A percentile compares a stretch with the other conserved stretches of the same genome.
These are phyloP conservation scores for Eucalyptus melliodora DNA, from an alignment of 345 rosid species.

Conservation along the genomic window DNA sequence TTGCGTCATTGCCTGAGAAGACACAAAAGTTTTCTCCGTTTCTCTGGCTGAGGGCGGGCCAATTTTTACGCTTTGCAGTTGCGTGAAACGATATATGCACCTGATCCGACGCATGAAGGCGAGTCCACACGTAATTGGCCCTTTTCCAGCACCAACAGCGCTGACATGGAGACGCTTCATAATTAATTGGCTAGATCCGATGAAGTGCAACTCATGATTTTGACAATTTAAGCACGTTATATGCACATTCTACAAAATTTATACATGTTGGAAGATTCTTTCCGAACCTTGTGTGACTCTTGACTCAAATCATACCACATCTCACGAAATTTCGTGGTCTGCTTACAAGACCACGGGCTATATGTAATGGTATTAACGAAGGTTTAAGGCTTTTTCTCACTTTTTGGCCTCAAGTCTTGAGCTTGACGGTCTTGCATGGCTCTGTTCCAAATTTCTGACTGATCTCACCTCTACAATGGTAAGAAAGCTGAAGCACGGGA, in stretches of 20 bases:
- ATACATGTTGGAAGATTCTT: not conserved
- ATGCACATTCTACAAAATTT: not conserved
- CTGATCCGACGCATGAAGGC: not conserved
- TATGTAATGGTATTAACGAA: not conserved
- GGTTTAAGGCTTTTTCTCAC: not conserved
- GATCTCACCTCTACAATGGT: not conserved
- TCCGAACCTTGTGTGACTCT: not conserved
- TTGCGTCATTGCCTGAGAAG: not conserved
- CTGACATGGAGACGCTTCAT: not conserved
- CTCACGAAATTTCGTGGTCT: not conserved
- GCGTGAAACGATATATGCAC: not conserved
- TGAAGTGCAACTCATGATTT: not conserved
- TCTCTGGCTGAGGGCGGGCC: not conserved
- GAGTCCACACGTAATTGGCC: not conserved
- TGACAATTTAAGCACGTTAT: not conserved
- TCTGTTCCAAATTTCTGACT: not conserved
- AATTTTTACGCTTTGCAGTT: not conserved
- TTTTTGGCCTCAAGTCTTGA: not conserved
- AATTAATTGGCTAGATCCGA: not conserved
- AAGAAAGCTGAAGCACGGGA: not conserved
- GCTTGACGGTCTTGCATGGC: not conserved
- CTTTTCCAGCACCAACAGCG: not conserved
- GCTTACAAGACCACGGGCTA: not conserved
- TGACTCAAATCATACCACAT: not conserved
- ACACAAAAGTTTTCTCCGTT: not conserved